Evolutionary conservation across 192 early-diverging fungal species (phyloP), one percentile per base, ranked within the genome.

Genomic region (Umbelopsis sp.): DNA sequence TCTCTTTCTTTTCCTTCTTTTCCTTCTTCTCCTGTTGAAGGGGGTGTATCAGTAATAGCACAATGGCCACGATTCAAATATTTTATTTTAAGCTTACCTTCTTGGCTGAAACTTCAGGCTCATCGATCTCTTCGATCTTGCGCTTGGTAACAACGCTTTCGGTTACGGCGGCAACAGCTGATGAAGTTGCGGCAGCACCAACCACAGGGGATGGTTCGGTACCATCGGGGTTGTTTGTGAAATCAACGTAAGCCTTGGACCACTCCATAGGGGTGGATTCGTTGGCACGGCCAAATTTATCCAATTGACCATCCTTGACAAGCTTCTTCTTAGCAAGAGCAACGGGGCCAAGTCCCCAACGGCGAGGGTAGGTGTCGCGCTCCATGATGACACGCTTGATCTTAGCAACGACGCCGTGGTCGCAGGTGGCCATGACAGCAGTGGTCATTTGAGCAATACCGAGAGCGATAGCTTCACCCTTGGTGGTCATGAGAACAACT

Each of bases 351-450:
- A 99, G 84, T 18, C 97, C 97, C 97, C 97, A 99, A 73, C 93
- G 89, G 64, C 95, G 91, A 49, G 97, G 97, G 81, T 99, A 99
- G 7, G 97, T 98, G 82, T 99, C 97, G 53, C 97, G 92, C 82
- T 99, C 97, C 97, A 99, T 99, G 70, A 99, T 98, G 33, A 99
- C 97, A 74, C 97, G 92, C 92, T 99, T 99, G 78, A 99, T 97
- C 88, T 97, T 97, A 76, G 97, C 95, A 67, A 99, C 95, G 12
- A 98, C 95, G 53, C 78, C 78, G 48, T 80, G 78, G 46, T 80
- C 78, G 15, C 78, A 80, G 12, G 78, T 80, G 44, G 78, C 95
- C 96, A 99, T 97, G 50, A 96, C 95, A 27, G 95, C 91, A 1
- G 97, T 99, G 46, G 92, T 94, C 97, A 99, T 99, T 80, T 93